Evolutionary conservation across 805 yeast genomes (phyloP).

Genomic region (Ogataea ganodermae): DNA sequence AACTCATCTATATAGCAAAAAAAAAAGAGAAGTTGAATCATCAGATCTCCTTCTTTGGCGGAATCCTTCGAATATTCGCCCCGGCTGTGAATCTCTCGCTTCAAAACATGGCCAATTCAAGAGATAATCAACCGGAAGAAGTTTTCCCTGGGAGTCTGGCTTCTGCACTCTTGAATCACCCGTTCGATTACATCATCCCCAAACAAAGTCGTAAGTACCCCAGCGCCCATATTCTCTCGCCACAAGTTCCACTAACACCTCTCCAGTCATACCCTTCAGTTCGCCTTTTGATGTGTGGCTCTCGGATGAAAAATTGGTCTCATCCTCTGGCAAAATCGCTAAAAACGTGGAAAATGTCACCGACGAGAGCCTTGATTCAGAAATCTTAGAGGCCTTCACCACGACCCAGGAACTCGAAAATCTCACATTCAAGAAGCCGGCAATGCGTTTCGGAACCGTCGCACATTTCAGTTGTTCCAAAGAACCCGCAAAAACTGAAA

Average conservation of each 20-base stretch:
- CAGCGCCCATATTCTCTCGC: too few relatives aligned
- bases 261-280: constrained; percentile 27
- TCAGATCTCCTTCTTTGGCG: neutral
- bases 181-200: constrained; percentile 42
- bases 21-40: too few relatives aligned
- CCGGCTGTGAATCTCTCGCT: neutral
- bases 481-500: neutral
- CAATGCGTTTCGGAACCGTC: constrained; percentile 13
- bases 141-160: constrained; percentile 18
- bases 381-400: constrained; percentile 32
- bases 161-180: constrained; percentile 30
- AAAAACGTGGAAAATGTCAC: neutral
- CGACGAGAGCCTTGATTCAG: constrained; percentile 1
- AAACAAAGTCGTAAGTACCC: constrained; percentile 38
- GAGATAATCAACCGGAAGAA: neutral
- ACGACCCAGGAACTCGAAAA: constrained; percentile 22
- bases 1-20: neutral
- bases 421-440: constrained; percentile 40
- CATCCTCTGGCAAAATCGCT: constrained; percentile 2
- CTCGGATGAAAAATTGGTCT: constrained; percentile 8
- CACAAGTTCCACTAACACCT: constrained; percentile 11
- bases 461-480: neutral
- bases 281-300: constrained; percentile 29
- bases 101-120: neutral
- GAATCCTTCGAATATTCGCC: neutral